Percentiles rank a stretch among this genome's conserved stretches.
phyloP scores from a whole-genome alignment of 805 yeast genomes.

The Lachancea sp. region DNA sequence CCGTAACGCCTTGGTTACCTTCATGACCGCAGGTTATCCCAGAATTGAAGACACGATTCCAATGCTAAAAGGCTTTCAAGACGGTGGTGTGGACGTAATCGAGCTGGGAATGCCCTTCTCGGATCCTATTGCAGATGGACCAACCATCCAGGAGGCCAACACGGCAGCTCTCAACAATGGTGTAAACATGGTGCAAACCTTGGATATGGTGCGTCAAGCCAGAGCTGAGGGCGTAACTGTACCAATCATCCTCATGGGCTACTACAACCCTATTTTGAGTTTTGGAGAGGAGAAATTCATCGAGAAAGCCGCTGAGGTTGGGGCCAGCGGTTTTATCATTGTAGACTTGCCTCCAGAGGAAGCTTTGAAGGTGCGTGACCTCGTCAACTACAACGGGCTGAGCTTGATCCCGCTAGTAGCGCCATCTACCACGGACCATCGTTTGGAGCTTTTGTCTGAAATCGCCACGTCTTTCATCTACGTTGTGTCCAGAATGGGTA shows the following conservation, averaged over 20 bases:
- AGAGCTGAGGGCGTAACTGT: constrained; percentile 77
- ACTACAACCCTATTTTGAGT: constrained; percentile 86
- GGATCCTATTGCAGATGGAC: constrained; percentile 99
- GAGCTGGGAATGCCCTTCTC: constrained; percentile 96
- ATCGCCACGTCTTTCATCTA: constrained; percentile 95
- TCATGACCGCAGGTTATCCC: constrained; percentile 93
- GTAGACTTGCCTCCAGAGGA: constrained; percentile 98
- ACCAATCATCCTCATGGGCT: constrained; percentile 94
- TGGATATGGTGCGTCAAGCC: constrained; percentile 69
- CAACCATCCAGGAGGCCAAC: constrained; percentile 89
- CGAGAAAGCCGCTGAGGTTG: constrained; percentile 72
- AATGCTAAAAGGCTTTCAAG: constrained; percentile 79
- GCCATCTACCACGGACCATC: constrained; percentile 89
- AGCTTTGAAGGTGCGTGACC: constrained; percentile 77
- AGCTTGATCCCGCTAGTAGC: constrained; percentile 92
- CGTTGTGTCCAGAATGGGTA: constrained; percentile 96
- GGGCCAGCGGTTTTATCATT: constrained; percentile 90
- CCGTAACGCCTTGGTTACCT: constrained; percentile 85
- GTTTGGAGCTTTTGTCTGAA: constrained; percentile 67
- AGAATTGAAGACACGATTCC: constrained; percentile 82
- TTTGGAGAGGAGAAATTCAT: constrained; percentile 86
- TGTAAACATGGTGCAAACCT: constrained; percentile 58
- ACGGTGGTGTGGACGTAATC: constrained; percentile 91
- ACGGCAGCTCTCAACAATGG: constrained; percentile 78
- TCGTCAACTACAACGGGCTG: constrained; percentile 60